These are phyloP conservation scores for Starmerella apis DNA, from an alignment of 805 yeast genomes.

Conservation along the genomic window DNA sequence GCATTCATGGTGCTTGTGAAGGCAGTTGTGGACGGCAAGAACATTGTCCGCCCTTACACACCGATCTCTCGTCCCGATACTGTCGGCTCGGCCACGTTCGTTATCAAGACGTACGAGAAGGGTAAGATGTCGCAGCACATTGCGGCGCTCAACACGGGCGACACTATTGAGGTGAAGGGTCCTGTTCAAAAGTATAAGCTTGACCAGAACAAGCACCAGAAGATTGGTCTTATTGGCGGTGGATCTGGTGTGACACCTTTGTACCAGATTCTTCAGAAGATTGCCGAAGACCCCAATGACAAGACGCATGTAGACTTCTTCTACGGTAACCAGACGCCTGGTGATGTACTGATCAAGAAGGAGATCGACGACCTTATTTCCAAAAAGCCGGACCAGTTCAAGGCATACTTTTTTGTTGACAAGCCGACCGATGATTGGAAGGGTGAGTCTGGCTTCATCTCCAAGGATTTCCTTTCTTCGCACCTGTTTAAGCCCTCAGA, in stretches of 20 bases:
- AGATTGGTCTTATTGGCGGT: constrained; percentile 80
- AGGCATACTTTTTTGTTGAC: constrained; percentile 72
- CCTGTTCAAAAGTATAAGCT: constrained; percentile 87
- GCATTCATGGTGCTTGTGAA: constrained; percentile 78
- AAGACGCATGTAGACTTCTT: constrained; percentile 75
- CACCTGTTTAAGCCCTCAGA: constrained; percentile 54
- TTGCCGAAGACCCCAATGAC: constrained; percentile 71
- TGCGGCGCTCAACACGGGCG: constrained; percentile 59
- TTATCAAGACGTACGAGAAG: constrained; percentile 71
- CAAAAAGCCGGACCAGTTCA: constrained; percentile 66
- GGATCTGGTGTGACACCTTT: constrained; percentile 96
- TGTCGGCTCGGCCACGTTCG: constrained; percentile 66
- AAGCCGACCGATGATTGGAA: constrained; percentile 29
- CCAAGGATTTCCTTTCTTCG: constrained; percentile 57
- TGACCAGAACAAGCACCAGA: constrained; percentile 72
- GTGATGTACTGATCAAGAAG: constrained; percentile 70
- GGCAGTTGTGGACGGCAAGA: constrained; percentile 69
- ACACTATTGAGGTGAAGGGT: constrained; percentile 83
- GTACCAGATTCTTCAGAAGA: constrained; percentile 71
- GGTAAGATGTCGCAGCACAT: constrained; percentile 79
- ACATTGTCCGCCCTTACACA: constrained; percentile 74
- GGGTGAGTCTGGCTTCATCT: constrained; percentile 51
- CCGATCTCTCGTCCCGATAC: constrained; percentile 64
- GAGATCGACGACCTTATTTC: constrained; percentile 62
- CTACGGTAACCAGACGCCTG: constrained; percentile 67